These are phyloP conservation scores for Heliamphora ciliata DNA, from an alignment of 179 eudicot genomes.

Conservation along the genomic window DNA sequence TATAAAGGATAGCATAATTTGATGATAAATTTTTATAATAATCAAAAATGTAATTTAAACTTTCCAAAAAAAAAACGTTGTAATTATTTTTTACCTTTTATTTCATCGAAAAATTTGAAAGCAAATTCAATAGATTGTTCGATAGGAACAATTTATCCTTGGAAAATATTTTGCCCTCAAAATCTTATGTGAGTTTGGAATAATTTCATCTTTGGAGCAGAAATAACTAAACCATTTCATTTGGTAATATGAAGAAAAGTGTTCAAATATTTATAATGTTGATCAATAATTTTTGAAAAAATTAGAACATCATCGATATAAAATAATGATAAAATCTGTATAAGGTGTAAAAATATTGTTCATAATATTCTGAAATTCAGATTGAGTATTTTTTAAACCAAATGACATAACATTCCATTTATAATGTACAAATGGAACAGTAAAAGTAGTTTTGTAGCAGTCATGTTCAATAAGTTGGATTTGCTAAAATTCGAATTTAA, in stretches of 20 bases:
- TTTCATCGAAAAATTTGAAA: not conserved
- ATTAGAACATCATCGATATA: conserved; percentile 3
- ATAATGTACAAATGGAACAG: too few species aligned
- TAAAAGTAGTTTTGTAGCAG: too few species aligned
- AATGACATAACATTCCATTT: too few species aligned
- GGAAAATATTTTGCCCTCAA: not conserved
- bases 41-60: not conserved
- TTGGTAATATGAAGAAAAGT: not conserved
- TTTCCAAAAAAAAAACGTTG: not conserved
- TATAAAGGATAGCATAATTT: too few species aligned
- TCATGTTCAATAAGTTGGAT: too few species aligned
- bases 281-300: not conserved
- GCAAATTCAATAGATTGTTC: not conserved
- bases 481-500: too few species aligned
- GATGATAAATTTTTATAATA: too few species aligned
- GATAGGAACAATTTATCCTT: not conserved
- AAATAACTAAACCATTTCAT: not conserved
- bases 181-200: not conserved
- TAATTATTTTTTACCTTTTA: not conserved
- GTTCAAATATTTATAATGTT: not conserved
- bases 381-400: too few species aligned
- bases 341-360: too few species aligned
- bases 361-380: too few species aligned
- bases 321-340: too few species aligned
- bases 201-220: not conserved